phyloP scores from a whole-genome alignment of 2,329 filamentous ascomycete genomes.

The Xenosphaeropsis pyriputrescens region DNA sequence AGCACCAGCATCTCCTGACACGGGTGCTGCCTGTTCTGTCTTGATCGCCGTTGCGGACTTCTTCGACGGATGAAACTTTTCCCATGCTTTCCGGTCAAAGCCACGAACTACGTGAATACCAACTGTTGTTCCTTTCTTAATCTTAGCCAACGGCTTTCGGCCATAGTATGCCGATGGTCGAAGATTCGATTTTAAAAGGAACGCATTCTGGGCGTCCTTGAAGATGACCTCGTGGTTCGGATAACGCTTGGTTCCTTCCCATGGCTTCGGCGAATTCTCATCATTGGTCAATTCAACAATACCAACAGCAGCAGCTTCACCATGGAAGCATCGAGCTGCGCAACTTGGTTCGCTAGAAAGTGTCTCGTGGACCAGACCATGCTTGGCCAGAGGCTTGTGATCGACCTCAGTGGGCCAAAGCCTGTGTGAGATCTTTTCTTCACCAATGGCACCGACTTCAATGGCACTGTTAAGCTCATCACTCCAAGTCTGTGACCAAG shows the following conservation, averaged over 20 bases:
- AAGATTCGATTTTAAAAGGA: constrained; percentile 73
- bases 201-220: constrained; percentile 61
- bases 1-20: constrained; percentile 5
- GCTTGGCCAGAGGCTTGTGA: constrained; percentile 16
- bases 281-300: constrained; percentile 17
- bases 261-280: constrained; percentile 5
- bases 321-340: constrained; percentile 41
- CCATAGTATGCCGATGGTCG: constrained; percentile 78
- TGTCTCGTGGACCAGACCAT: background rate
- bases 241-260: constrained; percentile 37
- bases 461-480: constrained; percentile 85
- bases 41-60: constrained; percentile 16
- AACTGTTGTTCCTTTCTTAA: constrained; percentile 62
- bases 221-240: constrained; percentile 75
- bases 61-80: constrained; percentile 41
- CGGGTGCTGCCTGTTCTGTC: constrained; percentile 11
- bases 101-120: constrained; percentile 82
- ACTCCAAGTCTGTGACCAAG: constrained; percentile 84
- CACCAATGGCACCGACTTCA: constrained; percentile 76
- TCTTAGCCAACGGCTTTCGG: constrained; percentile 66
- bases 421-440: constrained; percentile 72
- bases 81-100: constrained; percentile 68
- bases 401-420: constrained; percentile 55
- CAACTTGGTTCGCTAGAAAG: constrained; percentile 35
- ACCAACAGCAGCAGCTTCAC: constrained; percentile 42